Evolutionary conservation across 2,329 filamentous ascomycete genomes (phyloP).

Genomic region (Fonsecaea pugnacius): DNA sequence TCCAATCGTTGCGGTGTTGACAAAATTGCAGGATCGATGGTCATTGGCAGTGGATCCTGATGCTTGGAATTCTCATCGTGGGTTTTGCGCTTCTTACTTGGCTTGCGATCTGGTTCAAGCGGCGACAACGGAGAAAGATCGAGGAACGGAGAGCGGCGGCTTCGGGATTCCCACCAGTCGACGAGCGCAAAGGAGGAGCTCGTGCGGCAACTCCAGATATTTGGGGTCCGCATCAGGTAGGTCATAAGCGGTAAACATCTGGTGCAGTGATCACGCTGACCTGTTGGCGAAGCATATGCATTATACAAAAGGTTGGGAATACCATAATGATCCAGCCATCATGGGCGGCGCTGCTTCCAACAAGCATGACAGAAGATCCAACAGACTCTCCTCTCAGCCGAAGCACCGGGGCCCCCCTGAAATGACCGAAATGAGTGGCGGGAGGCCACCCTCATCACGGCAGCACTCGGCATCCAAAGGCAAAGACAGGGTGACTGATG

Average conservation of each 20-base stretch:
- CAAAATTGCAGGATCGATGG: conserved; percentile 62
- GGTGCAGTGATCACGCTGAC: conserved; percentile 10
- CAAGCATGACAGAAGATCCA: conserved; percentile 21
- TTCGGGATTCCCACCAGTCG: conserved; percentile 33
- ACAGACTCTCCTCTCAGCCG: conserved; percentile 18
- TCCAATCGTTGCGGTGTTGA: conserved; percentile 2
- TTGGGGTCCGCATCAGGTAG: conserved; percentile 44
- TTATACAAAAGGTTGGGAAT: conserved; percentile 35
- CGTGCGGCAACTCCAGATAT: conserved; percentile 38
- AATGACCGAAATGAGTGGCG: conserved; percentile 13
- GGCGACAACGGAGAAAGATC: conserved; percentile 69
- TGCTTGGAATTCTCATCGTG: conserved; percentile 74
- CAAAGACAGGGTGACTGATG: conserved; percentile 23
- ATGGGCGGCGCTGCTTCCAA: conserved; percentile 13
- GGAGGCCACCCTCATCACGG: conserved; percentile 21
- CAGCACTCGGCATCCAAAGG: conserved; percentile 27
- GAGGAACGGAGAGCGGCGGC: conserved; percentile 57
- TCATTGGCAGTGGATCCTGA: conserved; percentile 81
- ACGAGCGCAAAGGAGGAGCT: conserved; percentile 42
- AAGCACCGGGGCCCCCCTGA: conserved; percentile 18
- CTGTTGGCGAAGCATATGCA: conserved; percentile 33
- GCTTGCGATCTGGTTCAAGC: conserved; percentile 71
- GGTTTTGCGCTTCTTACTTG: conserved; percentile 70
- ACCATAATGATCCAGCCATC: conserved; percentile 20
- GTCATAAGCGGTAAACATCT: neutral